Evolutionary conservation across 192 early-diverging fungal species (phyloP).

Genomic region (Coemansia sp.): DNA sequence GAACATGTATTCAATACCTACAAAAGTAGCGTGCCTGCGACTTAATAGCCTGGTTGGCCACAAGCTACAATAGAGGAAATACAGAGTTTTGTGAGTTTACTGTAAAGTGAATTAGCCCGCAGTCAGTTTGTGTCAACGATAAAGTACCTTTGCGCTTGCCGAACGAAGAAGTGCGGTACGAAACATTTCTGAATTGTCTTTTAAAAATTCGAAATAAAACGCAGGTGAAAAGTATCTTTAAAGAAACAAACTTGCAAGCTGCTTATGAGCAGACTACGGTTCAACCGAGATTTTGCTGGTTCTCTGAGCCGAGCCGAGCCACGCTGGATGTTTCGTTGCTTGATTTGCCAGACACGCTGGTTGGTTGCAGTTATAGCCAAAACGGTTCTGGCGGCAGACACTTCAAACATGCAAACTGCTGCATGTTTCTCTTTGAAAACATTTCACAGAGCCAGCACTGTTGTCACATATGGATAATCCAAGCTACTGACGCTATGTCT

Average conservation of each 20-base stretch:
- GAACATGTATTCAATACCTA: background rate
- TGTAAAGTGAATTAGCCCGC: background rate
- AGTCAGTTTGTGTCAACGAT: background rate
- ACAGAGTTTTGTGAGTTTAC: background rate
- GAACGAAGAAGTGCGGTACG: slow-evolving; percentile 21
- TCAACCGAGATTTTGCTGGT: too few species aligned
- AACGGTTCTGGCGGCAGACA: too few species aligned
- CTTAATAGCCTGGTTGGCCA: slow-evolving; percentile 8
- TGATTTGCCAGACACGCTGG: too few species aligned
- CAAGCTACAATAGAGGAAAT: slow-evolving; percentile 12
- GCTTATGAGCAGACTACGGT: too few species aligned
- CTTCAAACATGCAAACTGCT: background rate
- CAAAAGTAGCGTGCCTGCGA: slow-evolving; percentile 26
- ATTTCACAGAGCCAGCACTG: too few species aligned
- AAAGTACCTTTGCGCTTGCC: slow-evolving; percentile 25
- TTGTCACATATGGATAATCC: too few species aligned
- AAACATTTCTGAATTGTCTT: slow-evolving; percentile 25
- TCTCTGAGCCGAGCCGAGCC: too few species aligned
- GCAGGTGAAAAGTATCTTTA: too few species aligned
- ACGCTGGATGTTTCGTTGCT: too few species aligned
- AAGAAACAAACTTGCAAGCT: too few species aligned
- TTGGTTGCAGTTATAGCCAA: too few species aligned
- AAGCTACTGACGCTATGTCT: background rate
- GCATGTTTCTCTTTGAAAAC: background rate
- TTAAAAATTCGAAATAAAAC: slow-evolving; percentile 6